Evolutionary conservation across 176 grass and related monocot species (phyloP).

Genomic region (Zizania latifolia): DNA sequence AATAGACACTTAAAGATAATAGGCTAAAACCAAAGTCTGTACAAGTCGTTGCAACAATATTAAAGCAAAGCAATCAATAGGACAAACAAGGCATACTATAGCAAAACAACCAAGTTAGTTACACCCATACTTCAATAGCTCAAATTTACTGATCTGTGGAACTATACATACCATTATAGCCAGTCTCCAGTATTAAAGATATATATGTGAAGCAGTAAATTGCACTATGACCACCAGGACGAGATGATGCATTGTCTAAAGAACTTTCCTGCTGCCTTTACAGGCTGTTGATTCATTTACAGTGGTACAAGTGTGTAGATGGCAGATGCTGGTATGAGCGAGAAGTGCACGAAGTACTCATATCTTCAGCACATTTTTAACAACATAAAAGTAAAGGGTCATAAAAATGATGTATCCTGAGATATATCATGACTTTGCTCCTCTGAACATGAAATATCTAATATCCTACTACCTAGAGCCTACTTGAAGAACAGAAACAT

Average conservation of each 20-base stretch:
- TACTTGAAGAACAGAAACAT: neutral
- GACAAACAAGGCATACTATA: neutral
- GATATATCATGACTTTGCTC: too few relatives aligned
- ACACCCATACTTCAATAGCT: neutral
- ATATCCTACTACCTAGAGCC: conserved; percentile 7
- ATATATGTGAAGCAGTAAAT: conserved; percentile 8
- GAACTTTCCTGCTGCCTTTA: conserved; percentile 4
- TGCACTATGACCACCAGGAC: neutral
- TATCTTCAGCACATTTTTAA: neutral
- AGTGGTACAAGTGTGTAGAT: neutral
- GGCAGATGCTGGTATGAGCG: neutral
- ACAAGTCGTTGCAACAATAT: neutral
- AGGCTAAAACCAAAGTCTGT: conserved; percentile 9
- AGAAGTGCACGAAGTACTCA: neutral
- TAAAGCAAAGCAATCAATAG: conserved; percentile 4
- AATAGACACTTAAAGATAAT: neutral
- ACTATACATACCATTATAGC: neutral
- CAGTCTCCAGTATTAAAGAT: neutral
- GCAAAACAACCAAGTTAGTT: neutral
- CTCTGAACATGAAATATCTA: conserved; percentile 27
- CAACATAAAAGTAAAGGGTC: conserved; percentile 11
- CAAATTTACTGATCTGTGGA: neutral
- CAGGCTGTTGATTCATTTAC: conserved; percentile 13
- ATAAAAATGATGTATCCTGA: conserved; percentile 20
- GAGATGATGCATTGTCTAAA: neutral